These are phyloP conservation scores for Mitragyna speciosa DNA, from an alignment of 257 asterid genomes.

Conservation along the genomic window DNA sequence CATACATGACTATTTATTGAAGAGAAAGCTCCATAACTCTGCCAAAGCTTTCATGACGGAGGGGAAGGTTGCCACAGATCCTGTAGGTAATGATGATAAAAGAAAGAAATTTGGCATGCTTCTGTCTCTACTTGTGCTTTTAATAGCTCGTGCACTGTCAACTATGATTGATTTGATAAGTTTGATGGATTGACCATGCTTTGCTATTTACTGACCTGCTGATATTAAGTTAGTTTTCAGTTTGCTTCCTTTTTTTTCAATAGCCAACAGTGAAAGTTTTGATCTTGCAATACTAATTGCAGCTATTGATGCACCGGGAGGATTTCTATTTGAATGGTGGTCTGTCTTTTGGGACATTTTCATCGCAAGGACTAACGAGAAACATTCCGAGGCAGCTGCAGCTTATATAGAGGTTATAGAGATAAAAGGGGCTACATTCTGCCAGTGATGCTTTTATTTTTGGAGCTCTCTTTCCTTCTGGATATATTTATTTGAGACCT, in stretches of 20 bases:
- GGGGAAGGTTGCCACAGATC: constrained; percentile 98
- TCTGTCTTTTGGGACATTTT: constrained; percentile 99
- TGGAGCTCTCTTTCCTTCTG: neutral
- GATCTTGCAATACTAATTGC: constrained; percentile 23
- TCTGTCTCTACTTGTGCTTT: neutral
- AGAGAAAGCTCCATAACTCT: constrained; percentile 81
- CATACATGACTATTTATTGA: constrained; percentile 92
- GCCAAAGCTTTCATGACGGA: constrained; percentile 99
- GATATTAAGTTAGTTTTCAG: neutral
- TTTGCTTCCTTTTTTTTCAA: neutral
- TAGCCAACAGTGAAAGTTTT: neutral
- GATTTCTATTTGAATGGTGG: constrained; percentile 99
- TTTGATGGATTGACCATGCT: neutral
- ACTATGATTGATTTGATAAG: neutral
- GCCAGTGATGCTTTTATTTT: neutral
- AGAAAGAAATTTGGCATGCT: neutral
- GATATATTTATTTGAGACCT: neutral
- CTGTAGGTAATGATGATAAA: constrained; percentile 65
- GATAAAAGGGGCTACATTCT: neutral
- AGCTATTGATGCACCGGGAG: constrained; percentile 99
- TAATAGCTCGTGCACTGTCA: neutral
- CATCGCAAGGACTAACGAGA: constrained; percentile 95
- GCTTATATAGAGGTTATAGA: constrained; percentile 84
- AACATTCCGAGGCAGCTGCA: constrained; percentile 99
- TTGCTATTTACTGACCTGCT: neutral